Conservation (phyloP, 192 early-diverging fungal species). For the Gamsiella multidivaricata region DNA sequence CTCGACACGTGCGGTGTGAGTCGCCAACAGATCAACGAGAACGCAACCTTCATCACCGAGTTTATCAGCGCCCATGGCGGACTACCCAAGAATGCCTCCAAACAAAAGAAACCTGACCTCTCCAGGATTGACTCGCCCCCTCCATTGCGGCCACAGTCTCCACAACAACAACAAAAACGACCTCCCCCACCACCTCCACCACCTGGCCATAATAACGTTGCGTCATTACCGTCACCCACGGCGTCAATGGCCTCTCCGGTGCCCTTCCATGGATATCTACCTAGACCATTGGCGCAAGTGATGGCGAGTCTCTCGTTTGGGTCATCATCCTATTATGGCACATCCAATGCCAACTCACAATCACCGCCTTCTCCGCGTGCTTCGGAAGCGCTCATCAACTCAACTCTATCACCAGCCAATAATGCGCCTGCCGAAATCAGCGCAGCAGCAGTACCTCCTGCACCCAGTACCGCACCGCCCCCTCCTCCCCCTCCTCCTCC, state of each 20-base stretch:
- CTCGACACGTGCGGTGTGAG: constrained; percentile 74
- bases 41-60: constrained; percentile 74
- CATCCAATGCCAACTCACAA: constrained; percentile 4
- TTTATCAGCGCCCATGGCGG: constrained; percentile 77
- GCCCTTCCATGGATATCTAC: constrained; percentile 45
- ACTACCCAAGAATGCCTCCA: constrained; percentile 29
- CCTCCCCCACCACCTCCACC: constrained; percentile 54
- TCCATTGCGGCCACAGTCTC: constrained; percentile 29
- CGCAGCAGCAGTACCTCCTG: not conserved
- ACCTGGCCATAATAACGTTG: not conserved
- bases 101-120: constrained; percentile 3
- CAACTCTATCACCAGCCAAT: not conserved
- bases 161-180: constrained; percentile 8
- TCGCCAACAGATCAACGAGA: constrained; percentile 59
- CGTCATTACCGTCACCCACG: not conserved
- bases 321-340: constrained; percentile 35
- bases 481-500: constrained; percentile 28
- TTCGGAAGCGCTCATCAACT: not conserved
- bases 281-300: constrained; percentile 28
- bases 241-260: constrained; percentile 29
- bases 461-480: constrained; percentile 21
- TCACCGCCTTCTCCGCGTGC: constrained; percentile 11
- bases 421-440: not conserved
- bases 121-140: constrained; percentile 47
- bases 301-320: constrained; percentile 43